Evolutionary conservation across 2,329 filamentous ascomycete genomes (phyloP).

Genomic region (Scytalidium lignicola): DNA sequence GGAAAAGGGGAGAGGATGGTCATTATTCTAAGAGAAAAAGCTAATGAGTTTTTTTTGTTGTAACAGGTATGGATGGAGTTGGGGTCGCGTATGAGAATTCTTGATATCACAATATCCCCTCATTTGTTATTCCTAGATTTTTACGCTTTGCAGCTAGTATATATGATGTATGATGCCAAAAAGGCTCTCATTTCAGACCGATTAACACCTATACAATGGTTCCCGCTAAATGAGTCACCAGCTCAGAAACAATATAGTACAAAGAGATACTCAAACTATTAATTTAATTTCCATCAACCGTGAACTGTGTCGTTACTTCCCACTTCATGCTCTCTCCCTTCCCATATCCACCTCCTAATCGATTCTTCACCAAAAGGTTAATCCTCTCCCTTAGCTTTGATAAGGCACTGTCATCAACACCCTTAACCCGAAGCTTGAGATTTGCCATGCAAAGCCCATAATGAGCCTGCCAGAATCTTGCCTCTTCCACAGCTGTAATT

Average conservation of each 20-base stretch:
- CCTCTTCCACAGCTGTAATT: constrained; percentile 77
- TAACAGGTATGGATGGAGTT: background rate
- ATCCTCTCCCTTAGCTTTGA: constrained; percentile 71
- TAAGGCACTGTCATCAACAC: constrained; percentile 64
- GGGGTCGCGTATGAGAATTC: background rate
- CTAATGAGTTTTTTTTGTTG: constrained; percentile 1
- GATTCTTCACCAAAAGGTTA: constrained; percentile 73
- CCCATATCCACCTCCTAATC: constrained; percentile 84
- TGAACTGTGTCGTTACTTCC: constrained; percentile 86
- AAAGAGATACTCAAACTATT: background rate
- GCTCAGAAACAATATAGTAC: background rate
- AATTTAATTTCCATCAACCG: constrained; percentile 20
- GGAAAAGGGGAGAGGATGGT: constrained; percentile 16
- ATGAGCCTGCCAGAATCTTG: constrained; percentile 97
- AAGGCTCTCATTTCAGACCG: background rate
- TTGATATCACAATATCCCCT: constrained; percentile 5
- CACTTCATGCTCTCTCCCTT: constrained; percentile 73
- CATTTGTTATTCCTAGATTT: constrained; percentile 1
- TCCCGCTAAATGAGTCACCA: too few species aligned
- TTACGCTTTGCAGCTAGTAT: background rate
- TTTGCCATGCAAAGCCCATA: constrained; percentile 97
- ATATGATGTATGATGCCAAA: constrained; percentile 1
- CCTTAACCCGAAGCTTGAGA: constrained; percentile 69
- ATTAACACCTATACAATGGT: too few species aligned
- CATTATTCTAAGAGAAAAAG: constrained; percentile 14